Base-by-base conservation (phyloP, 805 yeast species). In the Lipomyces mesembrius region DNA sequence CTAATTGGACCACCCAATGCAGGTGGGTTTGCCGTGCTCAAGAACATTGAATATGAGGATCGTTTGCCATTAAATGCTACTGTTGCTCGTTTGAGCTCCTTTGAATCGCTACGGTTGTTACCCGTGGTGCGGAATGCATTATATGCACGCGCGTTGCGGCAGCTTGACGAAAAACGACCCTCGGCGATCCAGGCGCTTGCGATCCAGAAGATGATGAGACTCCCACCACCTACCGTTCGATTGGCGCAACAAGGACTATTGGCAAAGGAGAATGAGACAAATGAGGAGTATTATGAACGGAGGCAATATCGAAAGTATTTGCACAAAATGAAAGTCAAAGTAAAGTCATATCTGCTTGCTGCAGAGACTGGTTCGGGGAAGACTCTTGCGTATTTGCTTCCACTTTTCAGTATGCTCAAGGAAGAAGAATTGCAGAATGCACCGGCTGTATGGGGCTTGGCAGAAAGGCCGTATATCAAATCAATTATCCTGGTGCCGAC, bases 301-400 rank as follows among this genome's bases (percentile, higher is more conserved):
- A 61, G 54, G 57, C 17, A 6, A 53, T 49, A 34, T 57, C 56
- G 66, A 22, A 68, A 57, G 25, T 58, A 53, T 29, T 57, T 60
- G 51, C 51, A 37, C 49, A 70, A 72, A 72, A 74, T 53, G 65
- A 73, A 25, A 77, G 76, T 7, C 79, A 82, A 66, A 73, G 87
- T 59, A 86, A 87, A 71, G 83, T 49, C 88, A 0, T 91, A 86
- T 80, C 86, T 95, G 1, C 77, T 94, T 63, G 98, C 98, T 0
- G 97, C 98, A 2, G 98, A 95, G 76, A 94, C 99, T 0, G 99
- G 99, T 0, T 89, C 97, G 0, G 99, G 99, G 8, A 94, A 94
- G 75, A 94, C 99, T 0, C 87, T 97, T 87, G 92, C 98, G 0
- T 94, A 93, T 74, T 75, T 95, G 67, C 86, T 90, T 0, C 93